Percentiles rank a stretch among this genome's conserved stretches.
Conservation (phyloP, 306 rosid species). For the Trichosanthes truncata region DNA sequence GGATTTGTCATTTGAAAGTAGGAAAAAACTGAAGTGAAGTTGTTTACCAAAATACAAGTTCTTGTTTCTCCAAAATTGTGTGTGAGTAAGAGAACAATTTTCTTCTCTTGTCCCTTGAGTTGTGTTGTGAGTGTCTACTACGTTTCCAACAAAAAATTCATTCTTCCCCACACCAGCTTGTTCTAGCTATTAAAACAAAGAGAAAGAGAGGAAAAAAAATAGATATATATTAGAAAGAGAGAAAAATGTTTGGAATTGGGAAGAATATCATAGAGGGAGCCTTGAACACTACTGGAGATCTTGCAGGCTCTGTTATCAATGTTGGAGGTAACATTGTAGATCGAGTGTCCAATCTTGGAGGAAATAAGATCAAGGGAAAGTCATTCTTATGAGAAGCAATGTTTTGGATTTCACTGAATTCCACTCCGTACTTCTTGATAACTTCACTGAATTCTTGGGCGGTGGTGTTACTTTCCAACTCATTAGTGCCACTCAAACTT, state of each 20-base stretch:
- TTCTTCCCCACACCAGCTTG: too few species aligned
- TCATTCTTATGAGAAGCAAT: conserved; percentile 66
- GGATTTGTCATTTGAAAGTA: too few species aligned
- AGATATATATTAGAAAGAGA: neutral
- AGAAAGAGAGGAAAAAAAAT: too few species aligned
- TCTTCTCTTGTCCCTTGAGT: too few species aligned
- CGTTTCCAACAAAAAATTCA: too few species aligned
- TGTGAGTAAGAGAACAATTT: too few species aligned
- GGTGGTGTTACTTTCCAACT: conserved; percentile 42
- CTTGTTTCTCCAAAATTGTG: too few species aligned
- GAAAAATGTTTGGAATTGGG: neutral
- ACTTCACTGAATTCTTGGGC: conserved; percentile 48
- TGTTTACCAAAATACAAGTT: too few species aligned
- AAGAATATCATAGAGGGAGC: neutral
- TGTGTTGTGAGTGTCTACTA: too few species aligned
- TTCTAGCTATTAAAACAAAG: too few species aligned
- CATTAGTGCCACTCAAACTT: conserved; percentile 21
- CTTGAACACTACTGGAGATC: neutral
- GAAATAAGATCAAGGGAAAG: conserved; percentile 36
- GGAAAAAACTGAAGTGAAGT: too few species aligned
- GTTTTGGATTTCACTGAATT: conserved; percentile 50
- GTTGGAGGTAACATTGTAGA: neutral
- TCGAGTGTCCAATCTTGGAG: neutral
- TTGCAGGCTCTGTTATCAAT: neutral
- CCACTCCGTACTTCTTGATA: conserved; percentile 37